These are phyloP conservation scores for Alternaria viburni DNA, from an alignment of 2,329 filamentous ascomycete genomes.

Conservation along the genomic window DNA sequence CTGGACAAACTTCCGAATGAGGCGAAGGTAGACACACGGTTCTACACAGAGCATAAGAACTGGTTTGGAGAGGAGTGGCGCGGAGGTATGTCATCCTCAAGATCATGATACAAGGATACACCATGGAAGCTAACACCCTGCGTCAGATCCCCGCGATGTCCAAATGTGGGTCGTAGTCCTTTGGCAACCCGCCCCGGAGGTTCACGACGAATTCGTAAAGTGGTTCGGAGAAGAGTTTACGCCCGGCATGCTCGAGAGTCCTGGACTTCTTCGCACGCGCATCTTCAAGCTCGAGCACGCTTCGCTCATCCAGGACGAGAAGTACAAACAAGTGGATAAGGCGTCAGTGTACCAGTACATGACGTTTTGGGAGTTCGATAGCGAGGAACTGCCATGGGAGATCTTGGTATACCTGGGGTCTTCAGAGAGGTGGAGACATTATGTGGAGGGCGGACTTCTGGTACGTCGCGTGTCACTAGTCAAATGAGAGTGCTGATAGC, in stretches of 20 bases:
- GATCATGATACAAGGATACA: background rate
- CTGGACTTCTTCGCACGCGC: constrained; percentile 18
- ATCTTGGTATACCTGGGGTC: constrained; percentile 20
- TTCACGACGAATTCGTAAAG: constrained; percentile 18
- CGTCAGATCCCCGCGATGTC: constrained; percentile 14
- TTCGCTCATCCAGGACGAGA: constrained; percentile 4
- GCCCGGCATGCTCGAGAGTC: constrained; percentile 21
- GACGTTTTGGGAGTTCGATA: constrained; percentile 24
- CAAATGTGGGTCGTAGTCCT: constrained; percentile 19
- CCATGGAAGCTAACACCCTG: background rate
- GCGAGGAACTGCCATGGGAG: constrained; percentile 23
- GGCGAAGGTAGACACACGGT: constrained; percentile 12
- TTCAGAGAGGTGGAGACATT: constrained; percentile 20
- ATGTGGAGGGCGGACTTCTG: constrained; percentile 14
- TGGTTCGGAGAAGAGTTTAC: constrained; percentile 19
- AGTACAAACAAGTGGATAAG: constrained; percentile 2
- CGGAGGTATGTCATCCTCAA: constrained; percentile 8
- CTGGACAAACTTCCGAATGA: constrained; percentile 6
- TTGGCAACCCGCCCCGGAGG: constrained; percentile 13
- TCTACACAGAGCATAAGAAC: constrained; percentile 13
- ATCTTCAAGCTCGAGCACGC: constrained; percentile 21
- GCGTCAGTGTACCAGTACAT: constrained; percentile 18
- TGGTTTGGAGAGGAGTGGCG: constrained; percentile 17
- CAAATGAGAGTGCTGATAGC: background rate
- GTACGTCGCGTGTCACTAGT: background rate